Percentiles rank a stretch among this genome's conserved stretches.
Conservation (phyloP, 1,284 basidiomycete species). For the Mycosarcoma mackinlayi region DNA sequence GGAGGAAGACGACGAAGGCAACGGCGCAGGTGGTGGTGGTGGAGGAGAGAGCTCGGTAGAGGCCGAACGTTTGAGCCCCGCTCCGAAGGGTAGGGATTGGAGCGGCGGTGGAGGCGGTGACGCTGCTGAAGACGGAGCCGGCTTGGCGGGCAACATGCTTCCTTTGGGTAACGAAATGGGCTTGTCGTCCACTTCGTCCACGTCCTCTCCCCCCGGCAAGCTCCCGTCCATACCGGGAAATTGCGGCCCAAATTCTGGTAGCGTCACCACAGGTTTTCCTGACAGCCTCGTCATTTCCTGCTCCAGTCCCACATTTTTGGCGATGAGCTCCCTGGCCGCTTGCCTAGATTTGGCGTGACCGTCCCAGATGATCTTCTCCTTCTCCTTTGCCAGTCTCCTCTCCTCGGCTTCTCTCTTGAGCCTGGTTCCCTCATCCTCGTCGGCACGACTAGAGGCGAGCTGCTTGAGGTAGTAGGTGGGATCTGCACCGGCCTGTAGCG, state of each 20-base stretch:
- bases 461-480: conserved; percentile 60
- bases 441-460: conserved; percentile 60
- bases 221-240: conserved; percentile 21
- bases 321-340: conserved; percentile 49
- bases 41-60: conserved; percentile 31
- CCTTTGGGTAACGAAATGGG: conserved; percentile 25
- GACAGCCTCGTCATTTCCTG: conserved; percentile 49
- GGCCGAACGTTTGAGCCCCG: conserved; percentile 33
- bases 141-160: conserved; percentile 29
- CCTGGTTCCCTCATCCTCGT: conserved; percentile 60
- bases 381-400: conserved; percentile 54
- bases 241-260: conserved; percentile 51
- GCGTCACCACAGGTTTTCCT: conserved; percentile 28
- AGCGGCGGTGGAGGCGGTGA: conserved; percentile 1
- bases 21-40: conserved; percentile 24
- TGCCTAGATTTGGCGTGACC: conserved; percentile 57
- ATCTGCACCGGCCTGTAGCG: conserved; percentile 62
- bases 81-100: not conserved
- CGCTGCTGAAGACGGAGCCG: conserved; percentile 5
- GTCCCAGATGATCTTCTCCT: conserved; percentile 66
- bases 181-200: conserved; percentile 17
- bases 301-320: conserved; percentile 49
- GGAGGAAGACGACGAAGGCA: conserved; percentile 4
- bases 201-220: conserved; percentile 1
- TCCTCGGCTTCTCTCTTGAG: conserved; percentile 59